Evolutionary conservation across 2,329 filamentous ascomycete genomes (phyloP), one percentile per base, ranked within the genome.

Genomic region (Ophiostoma fasciatum): DNA sequence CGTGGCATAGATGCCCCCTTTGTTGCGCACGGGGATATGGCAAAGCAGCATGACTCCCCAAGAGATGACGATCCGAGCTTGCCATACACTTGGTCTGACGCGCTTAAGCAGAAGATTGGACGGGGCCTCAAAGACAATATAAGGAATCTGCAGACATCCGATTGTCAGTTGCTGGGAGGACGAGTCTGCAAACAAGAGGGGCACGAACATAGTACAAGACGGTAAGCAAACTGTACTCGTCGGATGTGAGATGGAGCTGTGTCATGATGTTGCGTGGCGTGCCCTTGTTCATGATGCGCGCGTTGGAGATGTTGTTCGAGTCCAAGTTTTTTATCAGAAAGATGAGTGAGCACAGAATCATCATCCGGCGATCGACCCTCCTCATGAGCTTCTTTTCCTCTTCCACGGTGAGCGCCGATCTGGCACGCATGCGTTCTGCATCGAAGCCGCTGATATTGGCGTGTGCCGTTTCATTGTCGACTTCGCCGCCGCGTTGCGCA

Each of bases 21-120:
- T 69, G 40, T 58, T 63, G 19, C 53, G 52, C 0, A 70, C 66
- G n/a, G 69, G 58, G 0, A 66, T 66, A 61, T 68, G 69, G 14
- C 68, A 48, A 0, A 64, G 66, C 61, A 68, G 61, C 14, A 64
- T 59, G 3, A 56, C 18, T 3, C 59, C 57, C 62, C 63, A 74
- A 1, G 71, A 60, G 2, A 82, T 55, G 75, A 92, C 87, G 47
- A 88, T 88, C 6, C 66, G 56, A 0, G 82, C 78, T 18, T 88
- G 66, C 60, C 85, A 92, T 33, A 82, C 58, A 27, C 73, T 79
- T 0, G 83, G 83, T 0, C 77, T 68, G 35, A 85, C 60, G 12
- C 66, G 70, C 54, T 88, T 90, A 37, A 90, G 68, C 7, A 88
- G 56, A 11, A 88, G 55, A 48, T 90, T 90, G 37, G 77, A 83